These are phyloP conservation scores for Hypomyces rosellus DNA, from an alignment of 2,329 filamentous ascomycete genomes.

Conservation along the genomic window DNA sequence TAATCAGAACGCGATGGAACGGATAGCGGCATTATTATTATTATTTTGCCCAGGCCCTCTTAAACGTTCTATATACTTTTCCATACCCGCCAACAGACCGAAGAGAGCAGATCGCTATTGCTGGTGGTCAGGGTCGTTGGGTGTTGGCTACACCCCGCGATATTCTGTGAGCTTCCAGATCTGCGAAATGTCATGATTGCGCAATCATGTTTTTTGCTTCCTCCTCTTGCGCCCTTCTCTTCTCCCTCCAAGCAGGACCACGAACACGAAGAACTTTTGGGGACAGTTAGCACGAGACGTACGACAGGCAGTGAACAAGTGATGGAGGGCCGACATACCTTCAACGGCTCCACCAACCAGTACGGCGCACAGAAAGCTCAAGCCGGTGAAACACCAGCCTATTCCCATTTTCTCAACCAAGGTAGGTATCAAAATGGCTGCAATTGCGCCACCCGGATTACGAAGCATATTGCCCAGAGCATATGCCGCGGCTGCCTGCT, in stretches of 20 bases:
- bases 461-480: slow-evolving; percentile 34
- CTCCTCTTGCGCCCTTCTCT: background rate
- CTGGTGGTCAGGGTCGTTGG: no score
- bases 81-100: no score
- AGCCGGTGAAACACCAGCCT: slow-evolving; percentile 34
- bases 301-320: background rate
- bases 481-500: slow-evolving; percentile 34
- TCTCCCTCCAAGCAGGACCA: background rate
- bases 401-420: slow-evolving; percentile 29
- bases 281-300: background rate
- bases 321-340: background rate
- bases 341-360: slow-evolving; percentile 18
- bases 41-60: no score
- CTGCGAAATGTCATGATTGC: no score
- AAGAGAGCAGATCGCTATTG: no score
- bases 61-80: no score
- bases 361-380: slow-evolving; percentile 26
- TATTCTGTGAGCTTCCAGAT: no score
- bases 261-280: background rate
- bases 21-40: no score
- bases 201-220: no score
- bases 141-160: no score
- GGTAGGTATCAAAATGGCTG: slow-evolving; percentile 28
- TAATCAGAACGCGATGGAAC: no score
- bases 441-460: slow-evolving; percentile 33